These are phyloP conservation scores for Tripterygium wilfordii DNA, from an alignment of 177 flowering plant genomes.

Conservation along the genomic window DNA sequence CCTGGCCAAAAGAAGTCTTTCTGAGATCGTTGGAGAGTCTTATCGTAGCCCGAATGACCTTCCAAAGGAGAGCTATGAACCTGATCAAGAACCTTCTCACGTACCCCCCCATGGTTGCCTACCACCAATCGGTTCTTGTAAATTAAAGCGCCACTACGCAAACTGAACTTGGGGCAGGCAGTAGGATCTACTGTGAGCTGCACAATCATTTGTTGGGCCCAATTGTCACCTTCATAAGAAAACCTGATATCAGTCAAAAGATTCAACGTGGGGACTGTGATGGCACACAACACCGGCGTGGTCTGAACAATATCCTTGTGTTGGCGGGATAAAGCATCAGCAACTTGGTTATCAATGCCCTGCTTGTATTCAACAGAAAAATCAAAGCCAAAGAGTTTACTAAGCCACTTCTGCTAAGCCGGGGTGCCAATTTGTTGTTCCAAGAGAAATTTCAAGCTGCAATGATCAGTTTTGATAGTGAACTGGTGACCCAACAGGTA, in stretches of 20 bases:
- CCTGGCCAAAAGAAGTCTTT: neutral
- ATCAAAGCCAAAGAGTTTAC: constrained; percentile 1
- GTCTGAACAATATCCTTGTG: neutral
- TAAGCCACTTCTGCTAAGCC: too few relatives aligned
- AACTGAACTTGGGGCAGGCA: too few relatives aligned
- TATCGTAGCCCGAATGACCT: too few relatives aligned
- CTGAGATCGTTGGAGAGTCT: neutral
- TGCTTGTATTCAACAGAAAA: neutral
- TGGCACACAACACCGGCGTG: neutral
- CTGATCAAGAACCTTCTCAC: too few relatives aligned
- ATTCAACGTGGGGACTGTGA: neutral
- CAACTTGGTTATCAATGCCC: neutral
- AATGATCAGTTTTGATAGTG: neutral
- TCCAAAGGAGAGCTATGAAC: too few relatives aligned
- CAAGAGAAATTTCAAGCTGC: neutral
- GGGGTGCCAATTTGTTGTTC: neutral
- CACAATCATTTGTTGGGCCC: too few relatives aligned
- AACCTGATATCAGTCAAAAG: too few relatives aligned
- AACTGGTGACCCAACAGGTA: neutral
- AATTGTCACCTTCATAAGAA: too few relatives aligned
- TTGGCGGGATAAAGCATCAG: constrained; percentile 9
- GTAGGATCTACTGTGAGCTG: too few relatives aligned
- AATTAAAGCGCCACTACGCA: too few relatives aligned
- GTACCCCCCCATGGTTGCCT: too few relatives aligned
- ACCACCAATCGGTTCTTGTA: too few relatives aligned